Base-by-base conservation (phyloP, 176 grass and related monocot genomes). In the Cocos nucifera region DNA sequence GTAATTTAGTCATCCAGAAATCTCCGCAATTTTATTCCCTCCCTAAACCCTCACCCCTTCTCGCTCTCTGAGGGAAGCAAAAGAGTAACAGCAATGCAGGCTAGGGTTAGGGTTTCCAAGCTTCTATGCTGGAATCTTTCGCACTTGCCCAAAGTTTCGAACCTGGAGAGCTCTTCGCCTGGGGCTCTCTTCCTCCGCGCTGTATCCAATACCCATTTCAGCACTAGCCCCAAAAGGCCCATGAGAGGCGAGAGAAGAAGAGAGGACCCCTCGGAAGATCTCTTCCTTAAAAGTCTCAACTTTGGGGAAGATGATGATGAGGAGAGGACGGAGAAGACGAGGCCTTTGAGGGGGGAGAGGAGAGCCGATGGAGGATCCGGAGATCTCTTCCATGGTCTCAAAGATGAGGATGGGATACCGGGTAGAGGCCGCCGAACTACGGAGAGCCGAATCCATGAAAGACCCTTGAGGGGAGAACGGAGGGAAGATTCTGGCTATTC, bases 221-320 rank as follows among this genome's bases (percentile, higher is more conserved):
- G 58, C 17, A 61, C 28, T 3, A 61, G 5, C 58, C 58, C 58
- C 25, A 8, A 27, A 9, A 26, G 58, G 58, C 58, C 58, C 16
- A 32, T 60, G 58, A 60, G 58, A 32, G 15, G 58, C 26, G 58
- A 32, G 15, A 19, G 27, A 12, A 20, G 27, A 61, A 19, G 27
- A 35, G 58, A 9, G 16, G 58, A 39, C 15, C 26, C 58, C 30
- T 61, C 57, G 49, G 49, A 39, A 69, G 77, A 80, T 57, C 70
- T 73, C 18, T 94, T 85, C 78, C 73, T 83, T 67, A 80, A 77
- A 52, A 81, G 67, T 61, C 77, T 87, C 51, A 86, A 84, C 75
- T 93, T 83, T 50, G 74, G 77, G 9, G 70, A 72, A 23, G 77
- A 77, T 50, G 76, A 59, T 2, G 57, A 59, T 16, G 77, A 80